Evolutionary conservation across 768 basidiomycete genomes (phyloP).

Genomic region (Imleria badia): DNA sequence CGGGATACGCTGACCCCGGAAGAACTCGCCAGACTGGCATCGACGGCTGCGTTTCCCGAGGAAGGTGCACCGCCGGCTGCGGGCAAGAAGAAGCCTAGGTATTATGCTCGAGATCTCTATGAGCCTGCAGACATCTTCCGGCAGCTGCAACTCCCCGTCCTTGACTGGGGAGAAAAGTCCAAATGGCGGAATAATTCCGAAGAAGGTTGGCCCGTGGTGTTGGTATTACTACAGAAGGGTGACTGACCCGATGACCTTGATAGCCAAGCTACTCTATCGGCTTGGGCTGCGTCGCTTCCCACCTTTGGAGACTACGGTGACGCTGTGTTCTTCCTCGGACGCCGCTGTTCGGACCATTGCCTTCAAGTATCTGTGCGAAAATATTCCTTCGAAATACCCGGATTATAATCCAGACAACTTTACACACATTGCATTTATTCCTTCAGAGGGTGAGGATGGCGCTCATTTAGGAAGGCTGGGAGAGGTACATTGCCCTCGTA

Average conservation of each 20-base stretch:
- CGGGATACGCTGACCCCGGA: constrained; percentile 56
- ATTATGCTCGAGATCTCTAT: constrained; percentile 74
- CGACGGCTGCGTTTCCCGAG: constrained; percentile 74
- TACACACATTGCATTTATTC: constrained; percentile 70
- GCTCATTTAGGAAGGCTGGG: constrained; percentile 56
- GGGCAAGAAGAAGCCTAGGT: constrained; percentile 44
- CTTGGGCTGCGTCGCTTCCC: constrained; percentile 72
- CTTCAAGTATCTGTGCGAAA: constrained; percentile 80
- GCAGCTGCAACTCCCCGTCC: constrained; percentile 70
- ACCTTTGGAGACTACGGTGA: constrained; percentile 61
- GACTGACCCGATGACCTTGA: neutral
- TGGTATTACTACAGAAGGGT: neutral
- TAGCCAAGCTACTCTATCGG: constrained; percentile 78
- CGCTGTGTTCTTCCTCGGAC: constrained; percentile 63
- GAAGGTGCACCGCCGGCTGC: constrained; percentile 38
- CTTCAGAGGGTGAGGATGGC: constrained; percentile 58
- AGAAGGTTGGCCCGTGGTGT: constrained; percentile 58
- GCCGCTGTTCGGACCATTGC: constrained; percentile 54
- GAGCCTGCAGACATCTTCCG: constrained; percentile 78
- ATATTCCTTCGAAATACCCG: constrained; percentile 58
- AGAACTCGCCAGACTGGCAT: constrained; percentile 54
- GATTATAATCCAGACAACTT: constrained; percentile 59
- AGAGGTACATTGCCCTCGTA: constrained; percentile 46
- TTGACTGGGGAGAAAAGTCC: constrained; percentile 79
- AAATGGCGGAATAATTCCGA: constrained; percentile 85